These are phyloP conservation scores for Ceratobasidium papillatum DNA, from an alignment of 1,284 basidiomycete genomes.

Conservation along the genomic window DNA sequence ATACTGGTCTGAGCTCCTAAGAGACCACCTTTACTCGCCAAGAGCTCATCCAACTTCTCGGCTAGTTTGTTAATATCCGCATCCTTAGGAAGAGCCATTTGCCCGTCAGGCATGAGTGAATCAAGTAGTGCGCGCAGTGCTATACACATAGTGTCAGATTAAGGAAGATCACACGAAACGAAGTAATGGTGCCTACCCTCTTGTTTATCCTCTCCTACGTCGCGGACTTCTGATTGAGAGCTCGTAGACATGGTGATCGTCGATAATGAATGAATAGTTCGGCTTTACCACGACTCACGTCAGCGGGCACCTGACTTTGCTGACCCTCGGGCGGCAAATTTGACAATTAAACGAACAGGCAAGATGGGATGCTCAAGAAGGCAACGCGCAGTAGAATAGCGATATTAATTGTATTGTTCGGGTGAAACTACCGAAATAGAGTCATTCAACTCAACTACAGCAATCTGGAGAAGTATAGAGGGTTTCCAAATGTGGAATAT, in stretches of 20 bases:
- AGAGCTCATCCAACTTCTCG: constrained; percentile 66
- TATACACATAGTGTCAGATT: constrained; percentile 47
- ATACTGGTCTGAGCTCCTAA: constrained; percentile 54
- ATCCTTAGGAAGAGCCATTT: constrained; percentile 46
- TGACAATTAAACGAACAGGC: not conserved
- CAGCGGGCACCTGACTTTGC: not conserved
- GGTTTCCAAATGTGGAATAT: not conserved
- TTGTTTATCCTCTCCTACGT: constrained; percentile 18
- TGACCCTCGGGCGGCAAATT: not conserved
- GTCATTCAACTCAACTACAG: constrained; percentile 24
- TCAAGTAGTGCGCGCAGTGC: constrained; percentile 63
- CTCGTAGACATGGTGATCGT: constrained; percentile 21
- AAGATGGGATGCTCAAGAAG: not conserved
- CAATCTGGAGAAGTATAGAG: not conserved
- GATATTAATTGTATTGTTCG: constrained; percentile 33
- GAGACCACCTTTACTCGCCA: constrained; percentile 60
- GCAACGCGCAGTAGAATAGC: not conserved
- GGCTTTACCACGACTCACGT: not conserved
- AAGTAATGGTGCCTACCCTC: constrained; percentile 1
- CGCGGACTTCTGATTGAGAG: constrained; percentile 3
- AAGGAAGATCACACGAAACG: not conserved
- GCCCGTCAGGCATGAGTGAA: constrained; percentile 57
- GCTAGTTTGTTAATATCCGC: constrained; percentile 61
- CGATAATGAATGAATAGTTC: constrained; percentile 12
- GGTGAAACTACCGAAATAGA: constrained; percentile 15